Evolutionary conservation across 2,329 filamentous ascomycete genomes (phyloP), one percentile per base, ranked within the genome.

Genomic region (Orbilia ellipsospora): DNA sequence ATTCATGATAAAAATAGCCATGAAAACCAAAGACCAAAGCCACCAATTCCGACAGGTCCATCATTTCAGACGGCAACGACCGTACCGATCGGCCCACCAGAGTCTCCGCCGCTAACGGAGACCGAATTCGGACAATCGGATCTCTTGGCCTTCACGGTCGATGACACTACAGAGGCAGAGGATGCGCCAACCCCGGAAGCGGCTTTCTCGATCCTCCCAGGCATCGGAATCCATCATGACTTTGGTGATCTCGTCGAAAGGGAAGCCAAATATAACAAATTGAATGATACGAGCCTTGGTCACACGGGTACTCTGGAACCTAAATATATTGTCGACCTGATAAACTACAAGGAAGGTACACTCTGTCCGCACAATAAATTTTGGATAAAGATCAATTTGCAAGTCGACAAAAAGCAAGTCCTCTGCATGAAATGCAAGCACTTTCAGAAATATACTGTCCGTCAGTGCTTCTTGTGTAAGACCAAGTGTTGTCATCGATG

Each of bases 391-490:
- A 4, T 45, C 5, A 20, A 65, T 10, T 12, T 12, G 31, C 20
- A 42, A 31, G 16, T 8, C 8, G 7, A 42, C 15, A n/a, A 51
- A 13, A 6, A 13, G 2, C 31, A 23, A 20, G 20, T 20, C 31
- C 36, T 60, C 10, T 73, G 68, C 44, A 48, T 56, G 28, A 66
- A 66, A 10, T 73, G 68, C 55, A 73, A 73, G 16, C 7, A 28
- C 0, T 40, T 36, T 3, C 45, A 65, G 20, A 13, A 23, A 4
- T 5, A 36, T 0, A 40, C n/a, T 15, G 20, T 61, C 12, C 57
- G 60, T n/a, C 40, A 66, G 15, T 73, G 68, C 55, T 50, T 12
- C 6, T 26, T 20, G 3, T 73, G 68, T 26, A 65, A 54, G 23
- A 66, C 68, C 6, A 18, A 50, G 20, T 56, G 62, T 28, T 73